Percentiles rank a stretch among this genome's conserved stretches.
These are phyloP conservation scores for Jackrogersella multiformis DNA, from an alignment of 495 filamentous ascomycete species.

Conservation along the genomic window DNA sequence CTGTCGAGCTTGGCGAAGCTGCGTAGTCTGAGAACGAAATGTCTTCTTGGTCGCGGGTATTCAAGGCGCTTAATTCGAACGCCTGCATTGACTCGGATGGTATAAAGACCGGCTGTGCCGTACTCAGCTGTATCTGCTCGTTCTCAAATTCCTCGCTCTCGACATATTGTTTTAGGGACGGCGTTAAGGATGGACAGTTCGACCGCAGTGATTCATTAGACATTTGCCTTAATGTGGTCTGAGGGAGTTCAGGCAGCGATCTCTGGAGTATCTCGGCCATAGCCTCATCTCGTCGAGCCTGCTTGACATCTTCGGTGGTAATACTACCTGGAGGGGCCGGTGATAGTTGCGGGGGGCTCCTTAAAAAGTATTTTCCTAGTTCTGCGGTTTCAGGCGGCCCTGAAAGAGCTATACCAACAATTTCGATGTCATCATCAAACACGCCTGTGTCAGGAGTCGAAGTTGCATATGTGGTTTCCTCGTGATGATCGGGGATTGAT, in stretches of 20 bases:
- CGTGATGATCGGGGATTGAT: neutral
- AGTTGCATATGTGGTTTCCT: neutral
- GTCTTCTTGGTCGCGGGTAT: constrained; percentile 29
- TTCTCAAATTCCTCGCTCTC: constrained; percentile 53
- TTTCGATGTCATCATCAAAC: constrained; percentile 24
- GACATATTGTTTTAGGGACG: constrained; percentile 51
- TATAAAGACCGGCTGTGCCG: constrained; percentile 43
- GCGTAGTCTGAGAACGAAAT: constrained; percentile 50
- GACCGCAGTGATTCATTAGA: constrained; percentile 40
- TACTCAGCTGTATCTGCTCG: constrained; percentile 47
- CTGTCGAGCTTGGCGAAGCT: constrained; percentile 41
- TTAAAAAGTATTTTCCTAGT: constrained; percentile 38
- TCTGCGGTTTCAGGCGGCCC: neutral
- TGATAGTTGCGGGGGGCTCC: constrained; percentile 46
- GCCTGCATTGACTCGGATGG: constrained; percentile 40
- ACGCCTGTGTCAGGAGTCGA: constrained; percentile 20
- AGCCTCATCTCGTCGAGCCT: constrained; percentile 41
- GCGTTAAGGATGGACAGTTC: constrained; percentile 50
- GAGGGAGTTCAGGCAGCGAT: constrained; percentile 55
- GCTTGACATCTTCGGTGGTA: neutral
- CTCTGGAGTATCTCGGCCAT: constrained; percentile 46
- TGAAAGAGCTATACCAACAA: constrained; percentile 17
- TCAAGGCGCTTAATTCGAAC: constrained; percentile 29
- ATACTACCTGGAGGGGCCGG: neutral
- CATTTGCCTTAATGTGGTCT: constrained; percentile 24